Evolutionary conservation across 148 eudicot genomes (phyloP), one percentile per base, ranked within the genome.

Genomic region (Rhododendron williamsianum): DNA sequence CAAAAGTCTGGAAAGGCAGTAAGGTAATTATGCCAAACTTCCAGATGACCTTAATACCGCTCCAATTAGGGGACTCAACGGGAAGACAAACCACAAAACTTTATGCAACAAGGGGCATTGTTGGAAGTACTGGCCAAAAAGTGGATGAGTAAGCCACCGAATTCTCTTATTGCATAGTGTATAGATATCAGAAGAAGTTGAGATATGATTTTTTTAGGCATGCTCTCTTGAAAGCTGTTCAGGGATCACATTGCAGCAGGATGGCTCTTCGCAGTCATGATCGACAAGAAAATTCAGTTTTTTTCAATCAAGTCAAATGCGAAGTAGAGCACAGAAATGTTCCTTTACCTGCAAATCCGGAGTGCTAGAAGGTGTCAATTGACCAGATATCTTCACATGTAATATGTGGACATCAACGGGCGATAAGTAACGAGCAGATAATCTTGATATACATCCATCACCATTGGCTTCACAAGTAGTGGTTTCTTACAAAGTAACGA

Each of bases 221-320:
- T 80, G 58, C 36, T 91, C 94, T 84, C 90, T 89, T 56, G 88
- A 85, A 89, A 87, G 91, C 89, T 94, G 98, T 90, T 94, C 96
- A 71, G 98, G 99, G 86, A 95, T 71, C 93, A 95, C 96, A 97
- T 97, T 80, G 94, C 92, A 85, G 93, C 94, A 81, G 98, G 99
- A 87, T 96, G 95, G 91, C 95, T 93, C 93, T 97, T 97, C 35
- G 98, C 99, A 83, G 96, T 94, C 98, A 97, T 94, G 89, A 97
- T 97, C 7, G 15, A 46, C 21, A 30, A 54, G 45, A 63, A 76
- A 82, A 45, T 13, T 82, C 76, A 25, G n/a, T 52, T 38, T 51
- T 77, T 77, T 27, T 33, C 83, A 71, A 78, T 79, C 25, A 78
- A 43, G 30, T 82, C 23, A 3, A 3, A 41, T 41, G 84, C 67